Percentiles rank a stretch among this genome's conserved stretches.
Conservation (phyloP, 148 eudicot genomes). For the Pouteria glomerata region DNA sequence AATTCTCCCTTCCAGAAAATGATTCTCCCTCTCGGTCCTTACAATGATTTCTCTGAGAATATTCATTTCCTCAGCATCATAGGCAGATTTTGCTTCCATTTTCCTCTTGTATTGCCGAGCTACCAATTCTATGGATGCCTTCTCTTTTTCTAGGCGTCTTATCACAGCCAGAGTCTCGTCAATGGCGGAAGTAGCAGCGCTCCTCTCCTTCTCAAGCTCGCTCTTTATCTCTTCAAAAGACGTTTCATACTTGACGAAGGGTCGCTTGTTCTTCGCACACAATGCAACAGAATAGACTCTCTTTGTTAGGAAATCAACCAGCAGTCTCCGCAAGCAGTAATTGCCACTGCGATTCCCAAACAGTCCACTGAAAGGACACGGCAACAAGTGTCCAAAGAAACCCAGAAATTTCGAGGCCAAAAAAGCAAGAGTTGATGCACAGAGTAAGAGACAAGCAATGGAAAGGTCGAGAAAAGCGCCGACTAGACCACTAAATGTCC, state of each 20-base stretch:
- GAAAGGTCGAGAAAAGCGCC: slow-evolving; percentile 90
- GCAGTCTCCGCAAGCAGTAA: slow-evolving; percentile 41
- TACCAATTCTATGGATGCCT: slow-evolving; percentile 86
- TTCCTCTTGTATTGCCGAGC: slow-evolving; percentile 92
- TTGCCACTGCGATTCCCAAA: slow-evolving; percentile 31
- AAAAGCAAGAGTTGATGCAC: slow-evolving; percentile 62
- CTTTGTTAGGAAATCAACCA: slow-evolving; percentile 54
- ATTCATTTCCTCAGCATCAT: slow-evolving; percentile 92
- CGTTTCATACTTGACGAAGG: slow-evolving; percentile 39
- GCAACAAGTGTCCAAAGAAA: slow-evolving; percentile 62
- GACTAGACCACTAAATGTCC: slow-evolving; percentile 67
- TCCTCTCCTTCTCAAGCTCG: slow-evolving; percentile 86
- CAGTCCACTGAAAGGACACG: slow-evolving; percentile 63
- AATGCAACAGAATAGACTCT: slow-evolving; percentile 48
- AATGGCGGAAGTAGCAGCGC: slow-evolving; percentile 86
- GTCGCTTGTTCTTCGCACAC: slow-evolving; percentile 51
- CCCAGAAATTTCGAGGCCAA: slow-evolving; percentile 51
- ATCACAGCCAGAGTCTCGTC: slow-evolving; percentile 99
- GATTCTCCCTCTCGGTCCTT: slow-evolving; percentile 75
- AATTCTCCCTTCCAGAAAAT: slow-evolving; percentile 72
- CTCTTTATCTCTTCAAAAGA: slow-evolving; percentile 25
- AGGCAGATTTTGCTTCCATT: slow-evolving; percentile 80
- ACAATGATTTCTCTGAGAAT: slow-evolving; percentile 79
- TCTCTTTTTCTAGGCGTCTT: slow-evolving; percentile 78
- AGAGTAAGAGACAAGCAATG: slow-evolving; percentile 69